Evolutionary conservation across 2,329 filamentous ascomycete genomes (phyloP), one percentile per base, ranked within the genome.

Genomic region (Penicillium sp.): DNA sequence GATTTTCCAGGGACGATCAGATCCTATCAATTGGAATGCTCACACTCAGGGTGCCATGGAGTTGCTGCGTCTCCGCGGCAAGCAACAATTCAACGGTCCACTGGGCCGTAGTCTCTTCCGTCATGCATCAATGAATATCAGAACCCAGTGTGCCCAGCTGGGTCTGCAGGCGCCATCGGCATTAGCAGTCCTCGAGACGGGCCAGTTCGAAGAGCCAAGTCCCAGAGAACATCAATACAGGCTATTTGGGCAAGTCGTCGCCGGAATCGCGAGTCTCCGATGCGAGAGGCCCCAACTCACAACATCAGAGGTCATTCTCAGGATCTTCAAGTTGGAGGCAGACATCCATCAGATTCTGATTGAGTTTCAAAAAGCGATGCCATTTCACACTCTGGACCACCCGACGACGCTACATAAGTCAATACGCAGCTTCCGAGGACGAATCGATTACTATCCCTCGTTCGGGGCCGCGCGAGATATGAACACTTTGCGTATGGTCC

Each of bases 1-100:
- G 33, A 13, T 27, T 4, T 43, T 43, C 9, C 41, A 36, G 27
- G 41, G 41, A 6, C 41, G 41, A 9, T 12, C 24, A 13, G 12
- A 35, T 18, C 41, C 41, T 18, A 11, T 36, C 5, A 43, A 43
- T 43, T 43, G 41, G 41, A 43, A 43, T 11, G 41, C 41, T 5
- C 41, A 43, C 18, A 43, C 41, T 4, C 41, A 24, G 4, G 41
- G 41, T 5, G 41, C 41, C 32, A 35, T 33, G 11, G 41, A 36
- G n/a, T 12, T 43, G 27, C 27, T 43, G 27, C 32, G 32, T 34
- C 32, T 43, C 9, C 29, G 41, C 27, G 41, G 41, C 11, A 32
- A 43, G 24, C 5, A 33, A 36, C 41, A 43, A 12, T 43, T 43
- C 12, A 24, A 36, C 3, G 27, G 27, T 35, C 6, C 29, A 9